Base-by-base conservation (phyloP, 805 yeast species). In the Kurtzmaniella fragi region DNA sequence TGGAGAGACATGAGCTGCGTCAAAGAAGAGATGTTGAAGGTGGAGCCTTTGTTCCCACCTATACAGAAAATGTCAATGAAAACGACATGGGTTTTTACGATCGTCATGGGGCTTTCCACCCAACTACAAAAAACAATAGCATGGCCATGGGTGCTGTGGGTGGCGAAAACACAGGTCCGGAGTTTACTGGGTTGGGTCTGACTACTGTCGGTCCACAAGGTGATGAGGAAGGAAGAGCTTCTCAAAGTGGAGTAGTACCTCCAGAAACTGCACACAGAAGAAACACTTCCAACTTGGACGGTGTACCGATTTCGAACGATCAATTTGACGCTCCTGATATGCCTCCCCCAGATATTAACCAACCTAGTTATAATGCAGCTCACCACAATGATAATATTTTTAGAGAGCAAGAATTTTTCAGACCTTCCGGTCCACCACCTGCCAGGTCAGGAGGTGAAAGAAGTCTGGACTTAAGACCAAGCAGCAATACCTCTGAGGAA, bases 21-120 rank as follows among this genome's bases (percentile, higher is more conserved):
- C 44, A 44, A 17, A 56, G 55, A 30, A 61, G 67, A 7, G 75
- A 73, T 34, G 72, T 73, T 2, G 70, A 61, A 27, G 67, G 63
- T 11, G 53, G 56, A 32, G 53, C 61, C 7, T 78, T 68, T 47
- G 86, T 83, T 1, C 95, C 95, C 0, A 71, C 81, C 2, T 84
- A 84, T 46, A 76, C 88, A 0, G 84, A 66, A 10, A 61, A 67
- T 12, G 80, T 89, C 0, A 80, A 80, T 45, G 86, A 80, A 23
- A 70, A 75, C 34, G 96, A 89, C 54, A 76, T 84, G 55, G 96
- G 95, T 0, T 82, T 75, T 56, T 86, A 84, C 50, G 93, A 85
- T 55, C 63, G 62, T 28, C 57, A 69, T 27, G 96, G 88, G 28
- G 50, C 52, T 26, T 63, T 61, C 39, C 70, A 63, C 40, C 50